Conservation (phyloP, 2,329 filamentous ascomycete species). For the Aspergillus japonicus region DNA sequence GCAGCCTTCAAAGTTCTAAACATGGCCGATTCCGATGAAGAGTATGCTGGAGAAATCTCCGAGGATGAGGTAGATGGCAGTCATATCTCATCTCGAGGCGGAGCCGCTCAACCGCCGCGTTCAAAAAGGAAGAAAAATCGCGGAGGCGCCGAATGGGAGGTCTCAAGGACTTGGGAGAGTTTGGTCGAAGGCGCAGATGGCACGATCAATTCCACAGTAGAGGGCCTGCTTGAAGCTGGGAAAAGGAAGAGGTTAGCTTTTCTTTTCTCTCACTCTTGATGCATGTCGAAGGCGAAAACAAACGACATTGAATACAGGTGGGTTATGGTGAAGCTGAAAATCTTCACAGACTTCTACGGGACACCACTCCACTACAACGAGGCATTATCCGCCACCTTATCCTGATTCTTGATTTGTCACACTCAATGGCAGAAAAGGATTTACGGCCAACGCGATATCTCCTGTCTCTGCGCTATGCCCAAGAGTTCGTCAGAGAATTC, state of each 20-base stretch:
- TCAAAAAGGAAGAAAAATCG: constrained; percentile 41
- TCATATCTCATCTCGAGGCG: constrained; percentile 29
- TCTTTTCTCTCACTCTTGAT: neutral
- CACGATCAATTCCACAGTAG: constrained; percentile 68
- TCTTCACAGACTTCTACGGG: constrained; percentile 69
- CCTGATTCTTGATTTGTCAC: constrained; percentile 85
- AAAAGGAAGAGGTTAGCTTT: constrained; percentile 66
- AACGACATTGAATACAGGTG: neutral
- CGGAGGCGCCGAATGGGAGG: constrained; percentile 46
- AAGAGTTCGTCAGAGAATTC: constrained; percentile 87
- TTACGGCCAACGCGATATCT: constrained; percentile 83
- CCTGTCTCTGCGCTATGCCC: constrained; percentile 76
- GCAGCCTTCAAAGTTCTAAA: neutral
- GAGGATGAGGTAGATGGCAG: constrained; percentile 45
- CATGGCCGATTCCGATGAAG: constrained; percentile 52
- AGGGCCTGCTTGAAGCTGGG: constrained; percentile 74
- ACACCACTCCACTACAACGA: constrained; percentile 91
- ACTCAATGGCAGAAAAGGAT: constrained; percentile 94
- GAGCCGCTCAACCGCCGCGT: constrained; percentile 26
- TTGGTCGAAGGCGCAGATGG: constrained; percentile 78
- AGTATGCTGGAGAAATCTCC: constrained; percentile 52
- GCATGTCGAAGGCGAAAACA: neutral
- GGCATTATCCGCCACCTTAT: constrained; percentile 97
- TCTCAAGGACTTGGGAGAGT: constrained; percentile 60
- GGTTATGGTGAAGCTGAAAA: constrained; percentile 6